Evolutionary conservation across 106 monocot species (phyloP), one percentile per base, ranked within the genome.

Genomic region (Xerophyta viscosa): DNA sequence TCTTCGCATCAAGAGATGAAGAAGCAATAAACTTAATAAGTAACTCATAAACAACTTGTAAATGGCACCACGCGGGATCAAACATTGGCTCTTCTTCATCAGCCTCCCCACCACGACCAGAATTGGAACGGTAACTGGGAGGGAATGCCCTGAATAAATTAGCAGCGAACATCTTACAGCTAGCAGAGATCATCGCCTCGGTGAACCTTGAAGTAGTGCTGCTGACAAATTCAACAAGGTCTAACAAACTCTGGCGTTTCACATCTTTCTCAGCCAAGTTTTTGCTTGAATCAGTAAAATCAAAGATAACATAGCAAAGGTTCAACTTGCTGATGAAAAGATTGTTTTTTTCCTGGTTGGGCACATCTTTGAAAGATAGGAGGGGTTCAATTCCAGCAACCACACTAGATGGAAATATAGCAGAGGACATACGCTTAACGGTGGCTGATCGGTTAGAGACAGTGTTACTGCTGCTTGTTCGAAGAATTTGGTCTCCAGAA

Each of bases 41-140:
- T 24, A 91, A 61, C 24, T 91, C 91, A 60, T 85, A 91, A 3
- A 91, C 81, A 27, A 85, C 43, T 49, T 85, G 85, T 66, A 91
- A 65, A 62, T 85, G 91, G 53, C 63, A 60, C 91, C 91, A 91
- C 13, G 77, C 74, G 14, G 91, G 91, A 57, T 91, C 91, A 66
- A 91, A 91, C 51, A 60, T 78, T 7, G 85, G 85, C 52, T 91
- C 91, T 1, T 91, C 91, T 20, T 91, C 91, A 15, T 91, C 91
- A 27, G 57, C 58, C 74, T 91, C 91, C 2, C 77, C 73, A 9
- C 70, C 72, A 15, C 62, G 66, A 2, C 77, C 71, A 4, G 57
- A 58, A 24, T 56, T 52, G 2, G 77, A 67, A 36, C 71, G 66
- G 37, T 69, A 77, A 69, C 66, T 81, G 6, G 91, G 84, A 11